Base-by-base conservation (phyloP, 1,284 basidiomycete species). In the Microbotryum silenes-acaulis region DNA sequence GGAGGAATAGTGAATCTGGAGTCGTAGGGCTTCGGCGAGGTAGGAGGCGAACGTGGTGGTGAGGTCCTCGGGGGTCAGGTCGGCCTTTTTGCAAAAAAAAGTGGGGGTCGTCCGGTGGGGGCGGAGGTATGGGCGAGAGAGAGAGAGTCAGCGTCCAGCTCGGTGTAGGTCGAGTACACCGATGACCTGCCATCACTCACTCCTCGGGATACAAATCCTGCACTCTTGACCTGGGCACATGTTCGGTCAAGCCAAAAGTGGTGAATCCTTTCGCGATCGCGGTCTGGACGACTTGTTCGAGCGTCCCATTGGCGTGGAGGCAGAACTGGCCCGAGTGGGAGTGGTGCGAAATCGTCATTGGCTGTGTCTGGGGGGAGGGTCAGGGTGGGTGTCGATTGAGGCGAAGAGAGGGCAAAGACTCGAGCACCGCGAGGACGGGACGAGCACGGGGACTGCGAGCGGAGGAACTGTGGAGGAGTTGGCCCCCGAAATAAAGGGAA, bases 261-360 rank as follows among this genome's bases (percentile, higher is more conserved):
- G 81, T 79, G 74, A 97, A 98, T 0, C 86, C 84, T 73, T 87
- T 82, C 3, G 77, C 73, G 59, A 91, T 85, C 12, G 96, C 93
- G 67, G 86, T 85, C 6, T 79, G 73, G 1, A 96, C 85, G 18
- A 93, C 86, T 3, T 88, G 82, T 66, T 91, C 85, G 25, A 98
- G 81, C 0, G 80, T 79, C 6, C 87, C 86, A 70, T 78, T 74
- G 9, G 91, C 94, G 75, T 98, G 96, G 66, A 84, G 86, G 79
- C 94, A 97, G 78, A 97, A 98, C 73, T 96, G 86, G 37, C 94
- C 94, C 8, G 92, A 97, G 74, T 97, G 93, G 12, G 91, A 94
- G 77, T 97, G 94, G 74, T 92, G 91, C 71, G 86, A 89, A 74
- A 87, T 81, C 67, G 89, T 89, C 91, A 92, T 93, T 2, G 37